Percentiles rank a stretch among this genome's conserved stretches.
Evolutionary conservation across 495 filamentous ascomycete genomes (phyloP).

Genomic region (Daldinia grandis): DNA sequence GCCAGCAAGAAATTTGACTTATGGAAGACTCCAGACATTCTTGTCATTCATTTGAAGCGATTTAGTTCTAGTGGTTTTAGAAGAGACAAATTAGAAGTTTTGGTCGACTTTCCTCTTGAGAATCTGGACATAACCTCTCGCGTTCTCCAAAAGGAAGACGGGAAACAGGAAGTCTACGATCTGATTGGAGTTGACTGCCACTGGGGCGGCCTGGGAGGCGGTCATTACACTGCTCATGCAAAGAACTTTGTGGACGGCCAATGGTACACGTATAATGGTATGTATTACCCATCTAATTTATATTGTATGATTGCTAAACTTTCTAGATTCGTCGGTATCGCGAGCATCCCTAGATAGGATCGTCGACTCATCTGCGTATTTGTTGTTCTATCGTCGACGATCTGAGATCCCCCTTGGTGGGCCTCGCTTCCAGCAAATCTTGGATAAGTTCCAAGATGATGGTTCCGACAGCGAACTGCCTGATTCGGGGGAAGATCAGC

Average conservation of each 20-base stretch:
- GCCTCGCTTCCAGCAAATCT: conserved; percentile 71
- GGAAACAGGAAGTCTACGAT: conserved; percentile 86
- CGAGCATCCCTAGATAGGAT: conserved; percentile 44
- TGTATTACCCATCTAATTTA: conserved; percentile 41
- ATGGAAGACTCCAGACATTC: conserved; percentile 94
- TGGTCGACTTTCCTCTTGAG: conserved; percentile 92
- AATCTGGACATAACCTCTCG: conserved; percentile 80
- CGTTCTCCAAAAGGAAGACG: conserved; percentile 78
- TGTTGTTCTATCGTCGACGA: conserved; percentile 94
- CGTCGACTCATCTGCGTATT: conserved; percentile 78
- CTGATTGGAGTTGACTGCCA: conserved; percentile 95
- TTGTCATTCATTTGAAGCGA: conserved; percentile 93
- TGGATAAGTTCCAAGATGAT: conserved; percentile 64
- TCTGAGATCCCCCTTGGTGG: conserved; percentile 79
- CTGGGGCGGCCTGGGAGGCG: conserved; percentile 88
- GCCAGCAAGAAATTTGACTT: conserved; percentile 96
- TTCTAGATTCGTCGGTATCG: conserved; percentile 73
- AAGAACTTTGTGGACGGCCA: conserved; percentile 85
- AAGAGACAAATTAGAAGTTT: conserved; percentile 86
- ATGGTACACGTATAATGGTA: conserved; percentile 98
- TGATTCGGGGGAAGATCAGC: conserved; percentile 83
- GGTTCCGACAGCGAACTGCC: conserved; percentile 51
- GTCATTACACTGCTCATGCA: conserved; percentile 93
- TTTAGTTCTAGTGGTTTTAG: conserved; percentile 81
- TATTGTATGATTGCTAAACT: conserved; percentile 31